phyloP scores from a whole-genome alignment of 2,329 filamentous ascomycete genomes.

The Acarospora socialis region DNA sequence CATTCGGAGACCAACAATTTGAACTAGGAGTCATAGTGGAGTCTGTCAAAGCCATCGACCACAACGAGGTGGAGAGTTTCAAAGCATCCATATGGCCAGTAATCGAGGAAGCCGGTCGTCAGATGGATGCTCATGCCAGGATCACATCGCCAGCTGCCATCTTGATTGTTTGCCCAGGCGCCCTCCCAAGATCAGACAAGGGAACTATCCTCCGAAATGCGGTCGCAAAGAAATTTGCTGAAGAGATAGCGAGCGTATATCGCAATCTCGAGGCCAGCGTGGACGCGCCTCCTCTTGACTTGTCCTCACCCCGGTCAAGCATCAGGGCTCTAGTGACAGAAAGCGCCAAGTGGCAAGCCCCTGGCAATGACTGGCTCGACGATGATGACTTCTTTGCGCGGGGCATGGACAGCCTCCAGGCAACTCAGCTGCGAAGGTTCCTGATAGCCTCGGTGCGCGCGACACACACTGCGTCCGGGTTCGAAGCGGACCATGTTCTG shows the following conservation, averaged over 20 bases:
- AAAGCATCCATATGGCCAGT: neutral
- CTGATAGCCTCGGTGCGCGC: no score
- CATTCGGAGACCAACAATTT: neutral
- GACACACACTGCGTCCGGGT: no score
- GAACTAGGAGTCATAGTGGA: slow-evolving; percentile 1
- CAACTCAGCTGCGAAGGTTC: slow-evolving; percentile 14
- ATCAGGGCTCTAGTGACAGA: slow-evolving; percentile 3
- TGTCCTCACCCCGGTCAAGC: no score
- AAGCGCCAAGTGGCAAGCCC: neutral
- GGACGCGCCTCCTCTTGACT: neutral
- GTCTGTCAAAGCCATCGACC: neutral
- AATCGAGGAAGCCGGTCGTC: neutral
- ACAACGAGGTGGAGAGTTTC: neutral
- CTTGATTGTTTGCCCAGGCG: neutral
- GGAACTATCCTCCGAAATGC: neutral
- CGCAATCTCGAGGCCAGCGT: neutral
- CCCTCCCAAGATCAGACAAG: neutral
- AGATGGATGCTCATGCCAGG: neutral
- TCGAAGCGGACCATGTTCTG: no score
- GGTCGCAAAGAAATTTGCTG: neutral
- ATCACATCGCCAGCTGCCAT: neutral
- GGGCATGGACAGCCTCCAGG: slow-evolving; percentile 29
- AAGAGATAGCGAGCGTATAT: neutral
- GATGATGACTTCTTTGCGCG: slow-evolving; percentile 25
- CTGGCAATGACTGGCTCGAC: neutral